These are phyloP conservation scores for Albugo candida DNA, from an alignment of 352 stramenopile genomes.

Conservation along the genomic window DNA sequence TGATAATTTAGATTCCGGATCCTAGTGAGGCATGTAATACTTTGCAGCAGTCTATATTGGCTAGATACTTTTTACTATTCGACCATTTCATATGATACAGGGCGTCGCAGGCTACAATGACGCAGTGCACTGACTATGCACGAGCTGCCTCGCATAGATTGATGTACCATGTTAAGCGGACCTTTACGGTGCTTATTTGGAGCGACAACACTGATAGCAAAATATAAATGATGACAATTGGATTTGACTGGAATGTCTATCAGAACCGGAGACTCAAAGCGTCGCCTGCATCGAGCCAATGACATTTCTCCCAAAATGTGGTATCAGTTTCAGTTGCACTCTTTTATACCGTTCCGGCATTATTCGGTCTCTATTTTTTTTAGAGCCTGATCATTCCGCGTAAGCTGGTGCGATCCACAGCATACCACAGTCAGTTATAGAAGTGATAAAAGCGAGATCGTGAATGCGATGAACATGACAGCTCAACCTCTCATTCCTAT, in stretches of 20 bases:
- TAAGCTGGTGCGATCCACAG: conserved; percentile 1
- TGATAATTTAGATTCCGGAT: conserved; percentile 20
- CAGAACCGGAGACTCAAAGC: conserved; percentile 31
- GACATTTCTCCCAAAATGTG: conserved; percentile 25
- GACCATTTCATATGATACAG: conserved; percentile 6
- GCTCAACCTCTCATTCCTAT: conserved; percentile 13
- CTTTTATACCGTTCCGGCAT: conserved; percentile 10
- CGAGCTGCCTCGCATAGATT: conserved; percentile 21
- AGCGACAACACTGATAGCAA: conserved; percentile 9
- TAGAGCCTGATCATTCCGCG: not conserved
- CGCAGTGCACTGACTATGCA: conserved; percentile 24
- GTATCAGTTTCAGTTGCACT: conserved; percentile 16
- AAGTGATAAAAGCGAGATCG: not conserved
- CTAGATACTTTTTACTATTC: conserved; percentile 43
- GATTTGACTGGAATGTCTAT: conserved; percentile 12
- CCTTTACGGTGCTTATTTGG: conserved; percentile 45
- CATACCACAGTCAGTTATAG: conserved; percentile 1
- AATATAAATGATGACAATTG: not conserved
- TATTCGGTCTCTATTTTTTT: not conserved
- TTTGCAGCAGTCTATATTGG: conserved; percentile 26
- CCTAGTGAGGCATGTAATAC: conserved; percentile 33
- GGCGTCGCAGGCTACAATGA: not conserved
- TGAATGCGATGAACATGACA: not conserved
- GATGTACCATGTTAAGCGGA: conserved; percentile 22
- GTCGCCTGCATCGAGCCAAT: conserved; percentile 41